phyloP scores from a whole-genome alignment of 2,329 filamentous ascomycete genomes.

The Alternaria longipes region DNA sequence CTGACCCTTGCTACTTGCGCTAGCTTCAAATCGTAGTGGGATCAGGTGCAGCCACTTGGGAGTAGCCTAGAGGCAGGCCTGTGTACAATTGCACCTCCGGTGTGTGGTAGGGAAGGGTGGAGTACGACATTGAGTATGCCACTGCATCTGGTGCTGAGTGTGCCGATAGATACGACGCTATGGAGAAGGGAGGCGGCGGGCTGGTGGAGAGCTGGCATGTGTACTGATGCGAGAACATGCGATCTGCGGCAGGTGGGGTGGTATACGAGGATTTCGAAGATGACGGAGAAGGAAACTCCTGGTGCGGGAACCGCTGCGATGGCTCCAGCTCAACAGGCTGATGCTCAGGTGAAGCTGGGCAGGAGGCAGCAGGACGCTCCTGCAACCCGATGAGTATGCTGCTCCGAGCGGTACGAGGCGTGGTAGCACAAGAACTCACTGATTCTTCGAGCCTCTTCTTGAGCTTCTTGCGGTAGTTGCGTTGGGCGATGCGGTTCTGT shows the following conservation, averaged over 20 bases:
- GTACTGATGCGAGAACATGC: conserved; percentile 72
- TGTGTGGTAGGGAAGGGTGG: conserved; percentile 53
- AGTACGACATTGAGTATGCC: conserved; percentile 66
- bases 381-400: conserved; percentile 29
- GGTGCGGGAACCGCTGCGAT: conserved; percentile 47
- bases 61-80: too few relatives aligned
- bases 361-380: conserved; percentile 76
- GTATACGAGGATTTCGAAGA: conserved; percentile 49
- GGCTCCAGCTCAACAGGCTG: conserved; percentile 63
- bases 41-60: too few relatives aligned
- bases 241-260: conserved; percentile 71
- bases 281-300: conserved; percentile 48
- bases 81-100: too few relatives aligned
- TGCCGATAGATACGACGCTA: conserved; percentile 66
- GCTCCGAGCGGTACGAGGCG: conserved; percentile 20
- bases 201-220: conserved; percentile 75
- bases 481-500: conserved; percentile 97
- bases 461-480: conserved; percentile 96
- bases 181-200: conserved; percentile 71
- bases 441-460: conserved; percentile 89
- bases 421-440: conserved; percentile 29
- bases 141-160: conserved; percentile 73
- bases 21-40: too few relatives aligned
- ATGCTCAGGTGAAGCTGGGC: conserved; percentile 67
- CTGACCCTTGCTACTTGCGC: too few relatives aligned